Percentiles rank a stretch among this genome's conserved stretches.
Evolutionary conservation across 805 yeast species (phyloP).

Genomic region (Wickerhamomyces bisporus): DNA sequence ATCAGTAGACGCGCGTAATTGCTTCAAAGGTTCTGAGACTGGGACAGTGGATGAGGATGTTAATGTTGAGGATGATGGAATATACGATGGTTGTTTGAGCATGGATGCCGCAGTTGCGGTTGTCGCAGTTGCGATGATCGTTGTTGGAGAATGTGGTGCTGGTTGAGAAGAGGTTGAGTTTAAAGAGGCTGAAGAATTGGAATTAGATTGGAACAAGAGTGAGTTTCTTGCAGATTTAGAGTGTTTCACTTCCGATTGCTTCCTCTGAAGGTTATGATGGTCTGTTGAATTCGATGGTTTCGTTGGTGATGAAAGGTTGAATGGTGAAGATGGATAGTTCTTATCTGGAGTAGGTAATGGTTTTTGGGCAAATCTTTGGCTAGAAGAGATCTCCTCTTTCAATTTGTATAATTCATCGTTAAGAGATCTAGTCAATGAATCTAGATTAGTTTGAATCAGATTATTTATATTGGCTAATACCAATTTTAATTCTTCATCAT

Average conservation of each 20-base stretch:
- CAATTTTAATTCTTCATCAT: conserved; percentile 6
- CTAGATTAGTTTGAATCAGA: conserved; percentile 12
- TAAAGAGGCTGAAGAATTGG: neutral
- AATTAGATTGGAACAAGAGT: conserved; percentile 2
- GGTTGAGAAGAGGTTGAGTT: neutral
- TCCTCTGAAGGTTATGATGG: conserved; percentile 7
- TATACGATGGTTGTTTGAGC: neutral
- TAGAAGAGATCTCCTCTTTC: conserved; percentile 12
- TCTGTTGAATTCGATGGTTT: neutral
- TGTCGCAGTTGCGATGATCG: conserved; percentile 4
- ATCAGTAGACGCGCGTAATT: conserved; percentile 78
- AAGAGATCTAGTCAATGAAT: conserved; percentile 3
- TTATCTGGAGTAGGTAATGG: conserved; percentile 23
- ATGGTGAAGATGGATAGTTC: conserved; percentile 20
- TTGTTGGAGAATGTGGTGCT: conserved; percentile 16
- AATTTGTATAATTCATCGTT: conserved; percentile 14
- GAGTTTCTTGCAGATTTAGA: conserved; percentile 13
- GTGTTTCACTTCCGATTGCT: conserved; percentile 2
- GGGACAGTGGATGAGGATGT: no score
- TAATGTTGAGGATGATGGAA: conserved; percentile 6
- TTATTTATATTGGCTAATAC: conserved; percentile 11
- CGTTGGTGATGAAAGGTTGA: conserved; percentile 27
- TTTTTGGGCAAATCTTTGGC: conserved; percentile 7
- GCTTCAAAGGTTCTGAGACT: conserved; percentile 67
- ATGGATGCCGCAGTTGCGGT: conserved; percentile 3